Conservation (phyloP, 108 stramenopile genomes). For the Fragilaria crotonensis region DNA sequence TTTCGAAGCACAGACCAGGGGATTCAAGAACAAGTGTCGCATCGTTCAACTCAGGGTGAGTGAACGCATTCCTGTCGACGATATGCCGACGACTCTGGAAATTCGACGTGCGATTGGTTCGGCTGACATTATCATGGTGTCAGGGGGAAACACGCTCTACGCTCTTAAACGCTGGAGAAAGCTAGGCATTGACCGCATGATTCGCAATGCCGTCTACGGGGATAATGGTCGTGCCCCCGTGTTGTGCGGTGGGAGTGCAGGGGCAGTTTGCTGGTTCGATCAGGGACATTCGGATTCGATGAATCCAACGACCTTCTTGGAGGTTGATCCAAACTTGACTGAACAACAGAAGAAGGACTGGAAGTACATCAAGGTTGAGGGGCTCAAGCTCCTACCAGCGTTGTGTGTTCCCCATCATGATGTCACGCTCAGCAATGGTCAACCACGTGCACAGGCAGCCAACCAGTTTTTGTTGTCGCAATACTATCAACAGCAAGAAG, state of each 20-base stretch:
- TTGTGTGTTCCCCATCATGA: slow-evolving; percentile 70
- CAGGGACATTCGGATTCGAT: slow-evolving; percentile 62
- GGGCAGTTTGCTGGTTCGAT: slow-evolving; percentile 88
- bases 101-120: slow-evolving; percentile 28
- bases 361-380: slow-evolving; percentile 27
- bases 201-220: slow-evolving; percentile 34
- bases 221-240: slow-evolving; percentile 30
- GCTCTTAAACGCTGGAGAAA: slow-evolving; percentile 73
- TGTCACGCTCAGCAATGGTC: slow-evolving; percentile 65
- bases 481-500: slow-evolving; percentile 17
- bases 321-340: slow-evolving; percentile 36
- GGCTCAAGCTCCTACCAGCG: slow-evolving; percentile 56
- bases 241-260: slow-evolving; percentile 70
- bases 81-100: slow-evolving; percentile 13
- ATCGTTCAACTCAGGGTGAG: slow-evolving; percentile 27
- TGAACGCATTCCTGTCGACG: slow-evolving; percentile 20
- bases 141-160: slow-evolving; percentile 82
- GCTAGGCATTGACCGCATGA: slow-evolving; percentile 41
- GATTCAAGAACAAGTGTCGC: slow-evolving; percentile 2
- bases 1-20: slow-evolving; percentile 19
- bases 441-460: slow-evolving; percentile 54
- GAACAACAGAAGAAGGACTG: slow-evolving; percentile 15
- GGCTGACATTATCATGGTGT: slow-evolving; percentile 60
- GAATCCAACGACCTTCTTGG: slow-evolving; percentile 29
- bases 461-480: slow-evolving; percentile 45